phyloP scores from a whole-genome alignment of 495 filamentous ascomycete species.

The Neurospora sp. region DNA sequence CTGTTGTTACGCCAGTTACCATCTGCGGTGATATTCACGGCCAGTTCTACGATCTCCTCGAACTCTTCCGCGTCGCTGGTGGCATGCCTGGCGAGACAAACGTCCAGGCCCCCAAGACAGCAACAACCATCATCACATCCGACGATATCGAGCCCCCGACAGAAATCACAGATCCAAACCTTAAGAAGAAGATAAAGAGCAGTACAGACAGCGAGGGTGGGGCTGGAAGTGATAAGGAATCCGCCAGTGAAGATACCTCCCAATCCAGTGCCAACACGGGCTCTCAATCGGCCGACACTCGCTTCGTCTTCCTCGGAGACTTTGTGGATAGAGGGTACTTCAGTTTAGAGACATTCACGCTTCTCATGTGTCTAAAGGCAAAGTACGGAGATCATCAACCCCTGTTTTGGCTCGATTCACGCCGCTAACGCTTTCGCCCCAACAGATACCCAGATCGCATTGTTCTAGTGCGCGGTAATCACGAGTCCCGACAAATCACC shows the following conservation, averaged over 20 bases:
- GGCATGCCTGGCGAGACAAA: slow-evolving; percentile 80
- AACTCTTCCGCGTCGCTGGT: slow-evolving; percentile 91
- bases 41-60: slow-evolving; percentile 96
- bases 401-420: not conserved
- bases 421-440: slow-evolving; percentile 16
- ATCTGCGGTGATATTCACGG: slow-evolving; percentile 98
- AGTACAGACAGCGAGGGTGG: slow-evolving; percentile 20
- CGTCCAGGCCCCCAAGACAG: slow-evolving; percentile 51
- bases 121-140: slow-evolving; percentile 60
- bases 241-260: slow-evolving; percentile 29
- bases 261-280: slow-evolving; percentile 33
- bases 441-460: slow-evolving; percentile 85
- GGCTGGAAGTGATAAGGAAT: slow-evolving; percentile 17
- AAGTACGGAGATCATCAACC: slow-evolving; percentile 45
- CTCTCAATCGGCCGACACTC: slow-evolving; percentile 56
- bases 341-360: slow-evolving; percentile 90
- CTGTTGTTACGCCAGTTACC: slow-evolving; percentile 91
- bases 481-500: slow-evolving; percentile 95
- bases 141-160: slow-evolving; percentile 82
- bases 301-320: slow-evolving; percentile 93
- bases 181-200: slow-evolving; percentile 67
- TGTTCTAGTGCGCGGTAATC: slow-evolving; percentile 92
- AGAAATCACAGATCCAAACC: slow-evolving; percentile 72
- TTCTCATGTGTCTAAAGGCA: slow-evolving; percentile 92
- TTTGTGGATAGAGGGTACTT: slow-evolving; percentile 98